Evolutionary conservation across 2,329 filamentous ascomycete genomes (phyloP), one percentile per base, ranked within the genome.

Genomic region (Ceratocystis variospora): DNA sequence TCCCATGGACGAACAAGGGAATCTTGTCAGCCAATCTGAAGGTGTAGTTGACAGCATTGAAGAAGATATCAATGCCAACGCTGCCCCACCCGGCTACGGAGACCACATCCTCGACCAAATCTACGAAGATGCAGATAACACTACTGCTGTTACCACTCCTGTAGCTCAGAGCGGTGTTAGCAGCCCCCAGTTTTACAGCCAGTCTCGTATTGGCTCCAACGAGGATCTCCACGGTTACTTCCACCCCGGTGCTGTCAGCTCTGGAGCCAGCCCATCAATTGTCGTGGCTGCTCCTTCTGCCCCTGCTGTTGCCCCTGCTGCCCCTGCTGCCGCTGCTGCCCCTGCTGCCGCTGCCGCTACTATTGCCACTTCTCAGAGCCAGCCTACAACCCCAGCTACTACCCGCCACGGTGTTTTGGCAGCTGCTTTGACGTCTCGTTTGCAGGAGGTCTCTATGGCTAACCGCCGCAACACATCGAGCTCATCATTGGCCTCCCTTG

Each of bases 21-120:
- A 89, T 71, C 81, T 97, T 55, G 79, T 89, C 64, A 80, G 82
- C 64, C 82, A 85, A 72, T 78, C 78, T n/a, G 77, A 44, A 8
- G 3, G 22, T 17, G 63, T 53, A 10, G 64, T 69, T 8, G 78
- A 81, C 57, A 55, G 46, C 33, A 63, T 63, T 46, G 78, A 80
- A 50, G 81, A 84, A 6, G 68, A 67, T 10, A 63, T 63, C 50
- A 78, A 83, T 66, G 80, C 83, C 22, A 81, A 83, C 31, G 83
- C 88, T 67, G 92, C 93, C 10, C 94, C 94, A n/a, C 94, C 94
- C 0, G 85, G 91, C 48, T 99, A 99, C 71, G 91, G 90, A 68
- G 85, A 93, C 71, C 94, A 97, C 74, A 82, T 89, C 57, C 83
- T 97, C 31, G 94, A 99, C 74, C 87, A 90, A 73, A 80, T 97